Base-by-base conservation (phyloP, 305 asterid species). In the Rubia tinctorum region DNA sequence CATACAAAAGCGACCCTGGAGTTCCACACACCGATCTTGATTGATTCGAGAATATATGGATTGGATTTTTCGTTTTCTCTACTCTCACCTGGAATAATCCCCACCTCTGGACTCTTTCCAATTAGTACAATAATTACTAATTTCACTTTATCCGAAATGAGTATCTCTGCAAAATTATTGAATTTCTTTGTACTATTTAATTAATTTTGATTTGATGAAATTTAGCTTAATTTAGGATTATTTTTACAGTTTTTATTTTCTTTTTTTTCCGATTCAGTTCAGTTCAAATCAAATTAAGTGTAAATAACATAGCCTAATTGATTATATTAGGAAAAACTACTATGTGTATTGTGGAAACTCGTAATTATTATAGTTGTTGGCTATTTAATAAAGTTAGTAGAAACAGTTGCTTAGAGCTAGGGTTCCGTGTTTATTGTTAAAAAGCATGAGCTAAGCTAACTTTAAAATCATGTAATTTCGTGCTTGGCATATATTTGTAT, bases 1-100 rank as follows among this genome's bases (percentile, higher is more conserved):
- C 98, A 0, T 93, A 93, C 71, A 81, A 96, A 96, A 97, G 98
- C 34, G 96, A 91, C 91, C 96, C 91, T 49, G 96, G 97, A n/a
- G 91, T 93, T 0, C 96, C 98, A 11, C 98, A 93, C 73, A 70
- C 90, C 39, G 92, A 77, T 80, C 86, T 89, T 75, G 90, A 82
- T 0, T 68, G 84, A 1, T 93, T 91, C 81, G 68, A 69, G 22
- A 88, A 87, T 79, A 90, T 88, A 25, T 91, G 97, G 98, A 43
- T 88, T 10, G 97, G 96, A 27, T 79, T 96, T 37, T 82, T 82
- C 12, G 79, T 84, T 75, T 94, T 91, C 96, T 85, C 97, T 58
- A 95, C 85, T 58, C 75, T 88, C 77, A 76, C 96, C 82, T 90
- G 84, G 84, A 3, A 72, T 76, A 78, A 86, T 78, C 98, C 97